Conservation (phyloP, 305 asterid genomes). For the Stenogyne calaminthoides region DNA sequence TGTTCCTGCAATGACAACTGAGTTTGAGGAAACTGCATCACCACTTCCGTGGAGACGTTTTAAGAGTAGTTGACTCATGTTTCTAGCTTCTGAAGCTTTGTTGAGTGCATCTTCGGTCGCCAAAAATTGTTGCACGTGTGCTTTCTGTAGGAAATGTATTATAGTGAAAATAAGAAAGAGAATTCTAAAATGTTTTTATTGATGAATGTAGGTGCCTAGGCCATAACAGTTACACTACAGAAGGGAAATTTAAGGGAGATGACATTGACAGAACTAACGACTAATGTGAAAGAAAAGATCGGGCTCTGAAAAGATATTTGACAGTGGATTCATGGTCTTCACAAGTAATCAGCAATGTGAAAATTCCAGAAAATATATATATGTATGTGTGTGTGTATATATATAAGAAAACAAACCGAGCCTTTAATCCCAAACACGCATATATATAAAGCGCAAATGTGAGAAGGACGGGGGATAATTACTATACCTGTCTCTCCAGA, state of each 20-base stretch:
- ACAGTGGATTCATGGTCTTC: constrained; percentile 19
- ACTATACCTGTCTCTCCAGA: constrained; percentile 89
- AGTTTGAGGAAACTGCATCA: constrained; percentile 71
- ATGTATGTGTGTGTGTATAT: neutral
- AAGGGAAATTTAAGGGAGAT: constrained; percentile 1
- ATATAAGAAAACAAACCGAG: no score
- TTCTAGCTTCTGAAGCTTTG: constrained; percentile 60
- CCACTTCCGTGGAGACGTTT: constrained; percentile 83
- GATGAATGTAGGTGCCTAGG: constrained; percentile 19
- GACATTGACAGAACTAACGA: constrained; percentile 26
- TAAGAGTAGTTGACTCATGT: constrained; percentile 60
- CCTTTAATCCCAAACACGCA: no score
- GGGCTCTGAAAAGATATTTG: constrained; percentile 5
- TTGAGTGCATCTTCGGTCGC: constrained; percentile 94
- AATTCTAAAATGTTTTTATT: neutral
- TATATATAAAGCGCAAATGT: neutral
- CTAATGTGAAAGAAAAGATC: neutral
- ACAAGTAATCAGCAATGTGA: constrained; percentile 19
- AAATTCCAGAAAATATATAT: constrained; percentile 1
- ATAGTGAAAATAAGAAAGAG: neutral
- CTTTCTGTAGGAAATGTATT: constrained; percentile 45
- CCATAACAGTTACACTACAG: neutral
- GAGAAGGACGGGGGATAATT: constrained; percentile 19
- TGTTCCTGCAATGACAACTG: constrained; percentile 62
- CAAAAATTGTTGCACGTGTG: constrained; percentile 66